Percentiles rank a stretch among this genome's conserved stretches.
Conservation (phyloP, 2,329 filamentous ascomycete genomes). For the Juglanconis juglandina region DNA sequence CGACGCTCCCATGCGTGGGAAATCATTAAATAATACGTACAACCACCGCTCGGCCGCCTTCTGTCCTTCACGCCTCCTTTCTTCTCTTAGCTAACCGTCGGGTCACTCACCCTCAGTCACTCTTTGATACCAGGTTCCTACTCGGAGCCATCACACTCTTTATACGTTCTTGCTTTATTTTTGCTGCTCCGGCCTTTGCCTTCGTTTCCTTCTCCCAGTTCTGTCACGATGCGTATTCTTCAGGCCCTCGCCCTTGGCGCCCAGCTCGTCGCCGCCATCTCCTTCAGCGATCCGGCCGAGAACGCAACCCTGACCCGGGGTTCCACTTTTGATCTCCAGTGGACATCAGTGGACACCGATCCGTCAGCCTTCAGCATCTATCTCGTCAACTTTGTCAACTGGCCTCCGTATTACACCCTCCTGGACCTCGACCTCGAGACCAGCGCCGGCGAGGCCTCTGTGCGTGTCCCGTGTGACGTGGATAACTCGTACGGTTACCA, state of each 20-base stretch:
- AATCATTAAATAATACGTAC: too few relatives aligned
- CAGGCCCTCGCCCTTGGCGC: slow-evolving; percentile 28
- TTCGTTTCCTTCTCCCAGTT: background rate
- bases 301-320: slow-evolving; percentile 37
- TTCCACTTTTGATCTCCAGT: slow-evolving; percentile 30
- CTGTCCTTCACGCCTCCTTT: background rate
- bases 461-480: slow-evolving; percentile 36
- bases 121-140: slow-evolving; percentile 8
- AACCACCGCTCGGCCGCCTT: too few relatives aligned
- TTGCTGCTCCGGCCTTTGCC: background rate
- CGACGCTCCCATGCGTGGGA: too few relatives aligned
- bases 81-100: slow-evolving; percentile 4
- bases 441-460: slow-evolving; percentile 27
- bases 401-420: slow-evolving; percentile 37
- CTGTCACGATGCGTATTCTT: slow-evolving; percentile 24
- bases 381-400: slow-evolving; percentile 43
- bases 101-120: slow-evolving; percentile 12
- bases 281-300: slow-evolving; percentile 28
- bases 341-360: slow-evolving; percentile 39
- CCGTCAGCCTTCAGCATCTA: slow-evolving; percentile 37
- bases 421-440: slow-evolving; percentile 34
- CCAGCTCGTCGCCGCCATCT: slow-evolving; percentile 29
- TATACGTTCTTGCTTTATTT: background rate
- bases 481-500: slow-evolving; percentile 36
- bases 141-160: slow-evolving; percentile 5